Percentiles rank a stretch among this genome's conserved stretches.
Conservation (phyloP, 257 asterid species). For the Penstemon barbatus region DNA sequence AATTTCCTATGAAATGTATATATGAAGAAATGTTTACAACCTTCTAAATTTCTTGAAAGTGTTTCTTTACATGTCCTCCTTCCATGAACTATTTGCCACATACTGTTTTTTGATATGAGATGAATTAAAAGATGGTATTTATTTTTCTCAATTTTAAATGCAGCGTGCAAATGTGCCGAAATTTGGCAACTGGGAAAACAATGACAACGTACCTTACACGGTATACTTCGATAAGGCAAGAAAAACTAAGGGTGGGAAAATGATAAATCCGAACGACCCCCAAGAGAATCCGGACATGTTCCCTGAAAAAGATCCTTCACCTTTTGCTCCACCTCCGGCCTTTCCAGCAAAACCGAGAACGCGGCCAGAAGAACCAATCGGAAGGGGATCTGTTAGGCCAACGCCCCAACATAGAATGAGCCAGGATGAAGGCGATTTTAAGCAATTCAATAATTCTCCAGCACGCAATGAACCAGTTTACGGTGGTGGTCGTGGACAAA, state of each 20-base stretch:
- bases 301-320: conserved; percentile 31
- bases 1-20: no score
- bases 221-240: conserved; percentile 73
- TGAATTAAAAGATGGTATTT: no score
- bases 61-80: no score
- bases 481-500: conserved; percentile 42
- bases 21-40: no score
- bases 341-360: conserved; percentile 28
- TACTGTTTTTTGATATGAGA: no score
- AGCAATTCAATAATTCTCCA: conserved; percentile 36
- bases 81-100: no score
- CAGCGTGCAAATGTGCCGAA: conserved; percentile 71
- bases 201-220: conserved; percentile 68
- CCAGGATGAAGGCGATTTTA: conserved; percentile 40
- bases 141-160: neutral
- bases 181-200: conserved; percentile 83
- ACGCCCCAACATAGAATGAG: conserved; percentile 31
- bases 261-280: conserved; percentile 80
- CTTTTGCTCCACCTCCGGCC: no score
- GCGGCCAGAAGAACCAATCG: conserved; percentile 38
- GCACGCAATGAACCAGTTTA: conserved; percentile 34
- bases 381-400: conserved; percentile 41
- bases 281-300: conserved; percentile 62
- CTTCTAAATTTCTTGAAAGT: no score
- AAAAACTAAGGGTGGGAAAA: conserved; percentile 63